Conservation (phyloP, 2,329 filamentous ascomycete species). For the Onygenales sp. region DNA sequence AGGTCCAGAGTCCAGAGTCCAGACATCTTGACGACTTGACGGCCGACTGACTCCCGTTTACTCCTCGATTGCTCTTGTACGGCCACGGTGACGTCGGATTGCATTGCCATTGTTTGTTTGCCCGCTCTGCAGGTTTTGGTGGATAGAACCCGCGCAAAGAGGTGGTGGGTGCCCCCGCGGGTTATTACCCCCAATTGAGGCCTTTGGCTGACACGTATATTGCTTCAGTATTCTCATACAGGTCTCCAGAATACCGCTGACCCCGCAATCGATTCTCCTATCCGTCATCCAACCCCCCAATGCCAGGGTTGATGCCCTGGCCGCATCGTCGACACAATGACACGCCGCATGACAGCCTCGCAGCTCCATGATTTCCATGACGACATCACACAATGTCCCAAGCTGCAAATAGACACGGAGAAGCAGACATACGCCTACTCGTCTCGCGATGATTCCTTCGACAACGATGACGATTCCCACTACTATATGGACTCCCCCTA, state of each 20-base stretch:
- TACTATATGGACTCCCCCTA: conserved; percentile 48
- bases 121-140: no score
- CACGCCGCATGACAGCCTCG: not conserved
- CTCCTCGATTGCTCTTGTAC: no score
- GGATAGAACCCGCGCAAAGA: no score
- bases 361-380: not conserved
- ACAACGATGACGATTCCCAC: conserved; percentile 22
- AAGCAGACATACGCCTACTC: conserved; percentile 16
- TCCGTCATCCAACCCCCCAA: not conserved
- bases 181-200: no score
- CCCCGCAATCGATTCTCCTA: not conserved
- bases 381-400: conserved; percentile 1
- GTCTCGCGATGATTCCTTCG: conserved; percentile 16
- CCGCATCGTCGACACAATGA: not conserved
- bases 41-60: no score
- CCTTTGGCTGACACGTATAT: no score
- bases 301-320: not conserved
- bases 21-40: no score
- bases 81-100: no score
- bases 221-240: no score
- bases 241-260: not conserved
- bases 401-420: conserved; percentile 12
- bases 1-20: no score
- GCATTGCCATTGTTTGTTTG: no score
- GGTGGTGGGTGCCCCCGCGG: no score